phyloP scores from a whole-genome alignment of 768 basidiomycete species.

The Kwoniella europaea region DNA sequence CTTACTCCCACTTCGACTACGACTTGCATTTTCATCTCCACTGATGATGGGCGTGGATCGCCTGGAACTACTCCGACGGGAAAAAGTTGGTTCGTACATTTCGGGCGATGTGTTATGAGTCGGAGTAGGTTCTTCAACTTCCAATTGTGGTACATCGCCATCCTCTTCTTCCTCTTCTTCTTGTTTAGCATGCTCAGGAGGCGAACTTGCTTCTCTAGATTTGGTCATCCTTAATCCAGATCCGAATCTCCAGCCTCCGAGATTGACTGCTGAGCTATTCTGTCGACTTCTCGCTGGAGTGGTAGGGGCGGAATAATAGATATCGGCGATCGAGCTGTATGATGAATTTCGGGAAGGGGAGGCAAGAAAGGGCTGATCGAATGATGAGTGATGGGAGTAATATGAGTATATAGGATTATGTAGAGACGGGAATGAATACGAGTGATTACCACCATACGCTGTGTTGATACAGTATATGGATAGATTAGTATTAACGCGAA shows the following conservation, averaged over 20 bases:
- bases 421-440: conserved; percentile 26
- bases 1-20: neutral
- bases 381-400: conserved; percentile 24
- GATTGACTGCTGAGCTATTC: conserved; percentile 1
- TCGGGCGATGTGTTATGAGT: neutral
- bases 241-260: conserved; percentile 14
- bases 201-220: conserved; percentile 9
- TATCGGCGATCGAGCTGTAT: conserved; percentile 47
- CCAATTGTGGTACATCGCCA: neutral
- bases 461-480: neutral
- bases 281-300: conserved; percentile 33
- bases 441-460: conserved; percentile 41
- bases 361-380: conserved; percentile 15
- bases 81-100: neutral
- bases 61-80: neutral
- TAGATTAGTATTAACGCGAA: neutral
- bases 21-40: neutral
- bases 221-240: conserved; percentile 26
- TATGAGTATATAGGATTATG: conserved; percentile 35
- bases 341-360: conserved; percentile 18
- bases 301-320: conserved; percentile 47
- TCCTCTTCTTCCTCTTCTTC: neutral
- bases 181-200: neutral
- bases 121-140: conserved; percentile 3
- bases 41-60: neutral